These are phyloP conservation scores for Kluyveromyces sp. DNA, from an alignment of 1,139 yeast species.

Conservation along the genomic window DNA sequence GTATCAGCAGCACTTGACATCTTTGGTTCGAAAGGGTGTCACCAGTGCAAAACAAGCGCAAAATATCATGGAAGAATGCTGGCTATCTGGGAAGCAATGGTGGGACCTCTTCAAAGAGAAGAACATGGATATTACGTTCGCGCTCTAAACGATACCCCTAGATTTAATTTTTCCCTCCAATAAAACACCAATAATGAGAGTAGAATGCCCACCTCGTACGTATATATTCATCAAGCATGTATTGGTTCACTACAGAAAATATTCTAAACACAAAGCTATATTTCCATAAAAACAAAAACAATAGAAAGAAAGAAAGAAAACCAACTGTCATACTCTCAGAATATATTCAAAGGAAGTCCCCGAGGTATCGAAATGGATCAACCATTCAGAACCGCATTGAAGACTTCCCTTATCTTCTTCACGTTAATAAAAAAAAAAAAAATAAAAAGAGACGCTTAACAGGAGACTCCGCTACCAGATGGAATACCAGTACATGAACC, in stretches of 20 bases:
- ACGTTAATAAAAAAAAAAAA: too few relatives aligned
- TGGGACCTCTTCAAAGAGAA: conserved; percentile 40
- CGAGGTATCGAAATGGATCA: too few relatives aligned
- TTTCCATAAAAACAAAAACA: too few relatives aligned
- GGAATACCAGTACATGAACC: conserved; percentile 11
- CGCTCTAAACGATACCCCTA: conserved; percentile 10
- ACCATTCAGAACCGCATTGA: too few relatives aligned
- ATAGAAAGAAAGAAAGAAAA: too few relatives aligned
- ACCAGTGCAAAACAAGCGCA: conserved; percentile 43
- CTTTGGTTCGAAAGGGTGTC: conserved; percentile 40
- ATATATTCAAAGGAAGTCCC: too few relatives aligned
- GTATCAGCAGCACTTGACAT: conserved; percentile 35
- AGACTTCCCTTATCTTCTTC: too few relatives aligned
- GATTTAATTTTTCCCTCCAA: background rate
- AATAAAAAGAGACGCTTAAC: background rate
- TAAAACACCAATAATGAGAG: background rate
- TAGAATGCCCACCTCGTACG: too few relatives aligned
- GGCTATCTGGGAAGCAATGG: conserved; percentile 55
- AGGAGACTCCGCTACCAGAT: conserved; percentile 3
- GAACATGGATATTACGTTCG: conserved; percentile 42
- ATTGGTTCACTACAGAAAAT: too few relatives aligned
- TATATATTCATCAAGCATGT: too few relatives aligned
- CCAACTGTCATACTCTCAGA: too few relatives aligned
- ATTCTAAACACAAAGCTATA: too few relatives aligned
- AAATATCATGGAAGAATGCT: conserved; percentile 45